These are phyloP conservation scores for Millerozyma acaciae DNA, from an alignment of 805 yeast genomes.

Conservation along the genomic window DNA sequence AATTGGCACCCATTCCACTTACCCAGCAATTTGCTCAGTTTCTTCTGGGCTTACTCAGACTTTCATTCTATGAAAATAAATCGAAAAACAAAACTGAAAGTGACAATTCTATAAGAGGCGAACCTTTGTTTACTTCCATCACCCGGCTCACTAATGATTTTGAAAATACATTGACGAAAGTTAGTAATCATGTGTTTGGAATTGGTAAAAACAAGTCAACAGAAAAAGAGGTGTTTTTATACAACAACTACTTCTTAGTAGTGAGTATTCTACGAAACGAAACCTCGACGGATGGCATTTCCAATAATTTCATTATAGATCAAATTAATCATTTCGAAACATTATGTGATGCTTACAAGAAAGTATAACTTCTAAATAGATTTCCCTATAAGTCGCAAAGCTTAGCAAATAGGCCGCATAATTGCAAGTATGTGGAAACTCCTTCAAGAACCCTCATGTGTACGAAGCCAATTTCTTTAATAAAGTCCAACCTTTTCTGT, in stretches of 20 bases:
- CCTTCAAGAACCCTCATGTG: conserved; percentile 95
- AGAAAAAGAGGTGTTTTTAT: conserved; percentile 66
- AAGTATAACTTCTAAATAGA: conserved; percentile 3
- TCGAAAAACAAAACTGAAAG: conserved; percentile 15
- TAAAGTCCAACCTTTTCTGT: conserved; percentile 63
- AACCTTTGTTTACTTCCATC: conserved; percentile 71
- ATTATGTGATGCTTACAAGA: conserved; percentile 38
- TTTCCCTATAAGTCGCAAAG: conserved; percentile 27
- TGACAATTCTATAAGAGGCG: conserved; percentile 31
- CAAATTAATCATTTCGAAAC: conserved; percentile 36
- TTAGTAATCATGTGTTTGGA: conserved; percentile 45
- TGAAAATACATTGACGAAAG: conserved; percentile 71
- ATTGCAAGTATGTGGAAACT: conserved; percentile 79
- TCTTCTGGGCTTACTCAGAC: conserved; percentile 63
- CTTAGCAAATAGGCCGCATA: conserved; percentile 77
- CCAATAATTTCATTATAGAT: conserved; percentile 27
- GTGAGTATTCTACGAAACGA: conserved; percentile 50
- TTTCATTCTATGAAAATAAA: conserved; percentile 30
- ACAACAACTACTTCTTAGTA: conserved; percentile 65
- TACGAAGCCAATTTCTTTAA: conserved; percentile 82
- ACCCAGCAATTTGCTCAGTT: conserved; percentile 79
- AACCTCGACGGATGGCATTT: conserved; percentile 13
- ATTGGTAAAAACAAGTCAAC: conserved; percentile 30
- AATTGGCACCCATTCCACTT: conserved; percentile 47
- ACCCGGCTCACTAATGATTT: conserved; percentile 71